Base-by-base conservation (phyloP, 306 rosid species). In the Sindora glabra region DNA sequence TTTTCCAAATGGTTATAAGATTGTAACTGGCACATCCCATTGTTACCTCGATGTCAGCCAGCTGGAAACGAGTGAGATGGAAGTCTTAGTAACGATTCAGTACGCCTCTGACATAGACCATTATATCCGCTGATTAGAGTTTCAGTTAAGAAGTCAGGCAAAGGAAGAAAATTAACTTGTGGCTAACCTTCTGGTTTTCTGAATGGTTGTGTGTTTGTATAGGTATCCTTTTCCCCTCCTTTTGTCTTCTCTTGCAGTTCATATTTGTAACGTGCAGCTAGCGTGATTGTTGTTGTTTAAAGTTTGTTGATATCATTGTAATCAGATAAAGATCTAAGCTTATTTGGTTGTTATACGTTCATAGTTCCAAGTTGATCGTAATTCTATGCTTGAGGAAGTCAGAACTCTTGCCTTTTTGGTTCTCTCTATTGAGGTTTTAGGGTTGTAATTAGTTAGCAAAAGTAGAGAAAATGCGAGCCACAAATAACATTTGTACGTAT, bases 241-340 rank as follows among this genome's bases (percentile, higher is more conserved):
- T 67, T 54, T 19, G 46, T 46, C 48, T 40, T 48, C 57, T n/a
- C 69, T 73, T 64, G 67, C 83, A 71, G 83, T 87, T 82, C 69
- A 77, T 83, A 79, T 84, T 72, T 88, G 94, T 85, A 84, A 85
- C 80, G 72, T 70, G 73, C 84, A 77, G 84, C 69, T 78, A 91
- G 92, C 72, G 95, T 85, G 94, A 66, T 82, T 85, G 85, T 61
- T 54, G 73, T 62, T 78, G 84, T 80, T 77, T 77, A n/a, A n/a
- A n/a, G n/a, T n/a, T 92, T 92, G 95, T 88, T 86, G 77, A 92
- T 92, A 88, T 80, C 73, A 78, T 72, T 80, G 82, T 81, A 79
- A 80, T 72, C 81, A 79, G 74, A 77, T 76, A 56, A 72, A 76
- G 80, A 85, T 71, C 78, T 69, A 71, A 71, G 73, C 73, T 61